Evolutionary conservation across 768 basidiomycete genomes (phyloP), one percentile per base, ranked within the genome.

Genomic region (Leucosporidium creatinivorum): DNA sequence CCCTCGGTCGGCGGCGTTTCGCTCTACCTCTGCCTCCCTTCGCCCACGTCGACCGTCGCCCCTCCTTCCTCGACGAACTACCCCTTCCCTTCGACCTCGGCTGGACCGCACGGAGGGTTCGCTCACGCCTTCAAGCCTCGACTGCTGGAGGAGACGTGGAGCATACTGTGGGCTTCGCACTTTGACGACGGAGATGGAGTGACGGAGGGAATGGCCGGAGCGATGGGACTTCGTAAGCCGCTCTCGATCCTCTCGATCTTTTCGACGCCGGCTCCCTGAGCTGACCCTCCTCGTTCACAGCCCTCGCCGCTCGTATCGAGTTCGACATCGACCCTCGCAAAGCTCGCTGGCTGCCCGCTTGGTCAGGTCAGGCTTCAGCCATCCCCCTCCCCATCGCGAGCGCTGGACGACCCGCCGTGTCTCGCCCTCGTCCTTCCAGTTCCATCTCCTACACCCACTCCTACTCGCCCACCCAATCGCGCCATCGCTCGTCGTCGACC

Each of bases 321-420:
- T 92, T 93, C 76, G 91, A 93, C 78, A 83, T 93, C 56, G 91
- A 93, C 79, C 67, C 84, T 56, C 80, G 81, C 47, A 83, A 85
- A 68, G 91, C 91, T 23, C 82, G 84, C 33, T 93, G 91, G 91
- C 89, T 86, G 73, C 79, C 84, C 23, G 79, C 85, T 0, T 94
- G 89, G 89, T 67, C 85, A 26, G 80, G 82, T 1, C 80, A 26
- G n/a, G 21, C 25, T 23, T 26, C 50, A 3, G 17, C 23, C 18
- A 26, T 23, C 25, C 21, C 50, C 50, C 15, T 23, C 9, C 23
- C 50, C 50, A 3, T 44, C 39, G 39, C 23, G 15, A 51, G 21
- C 21, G 7, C 50, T 3, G 50, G 50, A 51, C 50, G 23, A 51
- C 21, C 7, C 21, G n/a, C 39, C 8, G 15, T 13, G 10, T 2